Evolutionary conservation across 345 rosid genomes (phyloP), one percentile per base, ranked within the genome.

Genomic region (Euphorbia lathyris): DNA sequence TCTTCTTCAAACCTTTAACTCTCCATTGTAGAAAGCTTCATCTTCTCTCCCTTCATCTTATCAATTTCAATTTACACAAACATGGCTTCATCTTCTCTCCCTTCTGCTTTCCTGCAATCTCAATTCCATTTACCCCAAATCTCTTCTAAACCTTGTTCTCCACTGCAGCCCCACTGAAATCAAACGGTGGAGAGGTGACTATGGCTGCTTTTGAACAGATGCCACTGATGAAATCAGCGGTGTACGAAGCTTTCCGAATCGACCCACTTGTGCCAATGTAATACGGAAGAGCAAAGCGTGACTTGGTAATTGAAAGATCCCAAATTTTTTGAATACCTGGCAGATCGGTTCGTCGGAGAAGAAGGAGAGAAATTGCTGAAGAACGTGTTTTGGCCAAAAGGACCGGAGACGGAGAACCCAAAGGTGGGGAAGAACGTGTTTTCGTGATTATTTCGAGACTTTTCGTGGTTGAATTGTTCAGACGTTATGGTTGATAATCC

Each of bases 321-420:
- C 73, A 88, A 75, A 71, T 86, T 94, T 0, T 94, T 94, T 53
- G 90, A 94, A 82, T 94, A 90, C 73, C 83, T 91, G 14, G 69
- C 95, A 30, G 98, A 87, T 22, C 68, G 98, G 47, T 94, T 91
- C 72, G 78, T 86, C 0, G 93, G 97, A 0, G 90, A 85, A n/a
- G n/a, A n/a, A 34, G 97, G 97, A 12, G 93, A 88, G 86, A 79
- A 53, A 80, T 22, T 88, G 75, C 68, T 91, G 60, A 38, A 67
- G 77, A 77, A 95, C 73, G 88, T 95, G 74, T 55, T 95, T n/a
- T 95, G 99, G 99, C 92, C 99, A 0, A 95, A 95, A 7, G 99
- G 99, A 4, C 90, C 90, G 0, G 90, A 95, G 85, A 87, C 87
- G 0, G 87, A 85, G 83, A 66, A 30, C 14, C 90, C 97, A 0